Base-by-base conservation (phyloP, 1,139 yeast genomes). In the Geotrichum klebahnii region DNA sequence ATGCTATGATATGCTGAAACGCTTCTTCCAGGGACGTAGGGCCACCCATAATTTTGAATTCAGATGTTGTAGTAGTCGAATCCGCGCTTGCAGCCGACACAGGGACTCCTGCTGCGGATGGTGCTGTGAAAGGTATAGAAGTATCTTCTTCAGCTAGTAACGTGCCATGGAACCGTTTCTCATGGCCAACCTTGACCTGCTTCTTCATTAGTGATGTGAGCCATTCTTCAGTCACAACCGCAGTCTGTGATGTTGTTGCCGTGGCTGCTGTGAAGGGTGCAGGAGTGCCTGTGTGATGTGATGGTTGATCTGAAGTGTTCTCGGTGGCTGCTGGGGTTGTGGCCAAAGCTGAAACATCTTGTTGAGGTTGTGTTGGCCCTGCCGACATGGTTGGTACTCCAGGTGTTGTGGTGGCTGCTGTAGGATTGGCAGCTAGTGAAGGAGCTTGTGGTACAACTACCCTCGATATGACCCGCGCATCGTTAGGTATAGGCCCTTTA, bases 401-500 rank as follows among this genome's bases (percentile, higher is more conserved):
- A 17, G 35, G 12, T 8, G 36, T n/a, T 19, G 29, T 3, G n/a
- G n/a, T 8, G 2, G 14, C 4, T 12, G 31, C 3, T 12, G 17
- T 22, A 12, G 38, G 23, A 43, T 53, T 28, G 63, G 69, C 12
- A 62, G 63, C 1, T 9, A 38, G 40, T 3, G 46, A 28, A 1
- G 48, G 35, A 8, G 42, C 48, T 14, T 38, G 44, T 3, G 50
- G 48, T 5, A 40, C 42, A 17, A 28, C 39, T 12, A 38, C 62
- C 56, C 33, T 69, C 59, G 58, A 71, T 6, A 66, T 71, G 22
- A 66, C 57, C 34, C 75, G 63, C 2, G 74, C 70, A 35, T 74
- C 71, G 32, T 66, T 67, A 2, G 75, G 70, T 1, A 67, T 64
- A 0, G 68, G 67, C 12, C 77, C 73, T 34, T 68, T 63, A 20